A percentile compares a stretch with the other conserved stretches of the same genome.
These are phyloP conservation scores for Hygrophila difformis DNA, from an alignment of 257 asterid species.

Conservation along the genomic window DNA sequence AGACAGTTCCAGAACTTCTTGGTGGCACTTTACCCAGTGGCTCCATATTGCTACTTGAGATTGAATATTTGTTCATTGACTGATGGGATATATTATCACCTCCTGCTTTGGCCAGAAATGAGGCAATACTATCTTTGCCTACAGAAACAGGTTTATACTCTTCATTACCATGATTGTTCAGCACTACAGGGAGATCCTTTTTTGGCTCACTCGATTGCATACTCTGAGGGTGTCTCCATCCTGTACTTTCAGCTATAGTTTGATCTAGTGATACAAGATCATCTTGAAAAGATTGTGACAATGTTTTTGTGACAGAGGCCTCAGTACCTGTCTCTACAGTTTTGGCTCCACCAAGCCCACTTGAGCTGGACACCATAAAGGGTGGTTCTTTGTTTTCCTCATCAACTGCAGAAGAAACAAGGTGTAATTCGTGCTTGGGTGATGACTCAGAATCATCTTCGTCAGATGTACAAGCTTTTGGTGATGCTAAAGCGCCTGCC, in stretches of 20 bases:
- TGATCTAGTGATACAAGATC: slow-evolving; percentile 22
- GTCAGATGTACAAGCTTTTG: slow-evolving; percentile 30
- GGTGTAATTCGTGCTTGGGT: slow-evolving; percentile 22
- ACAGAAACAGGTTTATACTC: slow-evolving; percentile 27
- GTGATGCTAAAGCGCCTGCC: slow-evolving; percentile 32
- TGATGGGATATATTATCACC: slow-evolving; percentile 33
- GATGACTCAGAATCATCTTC: slow-evolving; percentile 36
- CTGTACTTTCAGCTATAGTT: slow-evolving; percentile 21
- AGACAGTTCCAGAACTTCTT: slow-evolving; percentile 22
- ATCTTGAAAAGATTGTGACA: slow-evolving; percentile 27
- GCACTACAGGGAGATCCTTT: slow-evolving; percentile 14
- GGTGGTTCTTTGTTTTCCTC: slow-evolving; percentile 21
- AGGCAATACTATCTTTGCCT: slow-evolving; percentile 28
- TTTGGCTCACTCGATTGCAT: slow-evolving; percentile 24
- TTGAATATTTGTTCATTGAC: slow-evolving; percentile 24
- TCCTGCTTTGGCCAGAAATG: slow-evolving; percentile 24
- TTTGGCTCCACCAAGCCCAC: slow-evolving; percentile 18
- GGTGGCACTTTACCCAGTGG: slow-evolving; percentile 26
- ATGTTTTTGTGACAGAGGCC: slow-evolving; percentile 17
- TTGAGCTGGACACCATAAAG: slow-evolving; percentile 19
- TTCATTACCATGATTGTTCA: slow-evolving; percentile 21
- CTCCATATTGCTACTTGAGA: slow-evolving; percentile 23
- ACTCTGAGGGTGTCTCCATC: slow-evolving; percentile 22
- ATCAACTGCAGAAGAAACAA: slow-evolving; percentile 24
- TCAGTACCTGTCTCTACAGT: slow-evolving; percentile 20